Percentiles rank a stretch among this genome's conserved stretches.
phyloP scores from a whole-genome alignment of 306 rosid genomes.

The Prunus fruticosa region DNA sequence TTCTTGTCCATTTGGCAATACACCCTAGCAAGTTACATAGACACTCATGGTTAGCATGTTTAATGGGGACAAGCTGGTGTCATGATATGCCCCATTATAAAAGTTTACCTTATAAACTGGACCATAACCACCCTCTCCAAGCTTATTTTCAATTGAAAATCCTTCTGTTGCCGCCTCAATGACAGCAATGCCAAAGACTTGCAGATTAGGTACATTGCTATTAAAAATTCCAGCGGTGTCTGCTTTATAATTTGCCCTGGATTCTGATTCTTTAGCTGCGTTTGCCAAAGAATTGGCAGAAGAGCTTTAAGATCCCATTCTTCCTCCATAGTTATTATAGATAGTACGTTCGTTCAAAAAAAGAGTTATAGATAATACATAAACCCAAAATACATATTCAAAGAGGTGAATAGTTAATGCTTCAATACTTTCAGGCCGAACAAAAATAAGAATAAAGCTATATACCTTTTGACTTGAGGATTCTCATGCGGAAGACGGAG shows the following conservation, averaged over 20 bases:
- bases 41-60: neutral
- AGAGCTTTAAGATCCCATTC: too few relatives aligned
- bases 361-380: neutral
- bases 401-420: neutral
- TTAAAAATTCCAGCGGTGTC: slow-evolving; percentile 20
- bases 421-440: neutral
- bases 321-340: too few relatives aligned
- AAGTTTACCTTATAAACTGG: slow-evolving; percentile 44
- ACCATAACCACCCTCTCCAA: slow-evolving; percentile 59
- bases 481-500: neutral
- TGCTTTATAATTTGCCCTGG: neutral
- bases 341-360: too few relatives aligned
- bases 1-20: slow-evolving; percentile 28
- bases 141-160: slow-evolving; percentile 43
- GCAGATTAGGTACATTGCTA: slow-evolving; percentile 25
- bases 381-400: neutral
- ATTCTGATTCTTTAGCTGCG: slow-evolving; percentile 7
- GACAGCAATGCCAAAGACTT: slow-evolving; percentile 16
- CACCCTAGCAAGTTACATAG: slow-evolving; percentile 14
- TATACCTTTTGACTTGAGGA: slow-evolving; percentile 8
- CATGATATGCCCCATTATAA: neutral
- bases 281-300: neutral
- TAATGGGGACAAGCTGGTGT: neutral
- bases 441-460: neutral
- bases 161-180: slow-evolving; percentile 29